Conservation (phyloP, 2,329 filamentous ascomycete genomes). For the Paramyrothecium sp. region DNA sequence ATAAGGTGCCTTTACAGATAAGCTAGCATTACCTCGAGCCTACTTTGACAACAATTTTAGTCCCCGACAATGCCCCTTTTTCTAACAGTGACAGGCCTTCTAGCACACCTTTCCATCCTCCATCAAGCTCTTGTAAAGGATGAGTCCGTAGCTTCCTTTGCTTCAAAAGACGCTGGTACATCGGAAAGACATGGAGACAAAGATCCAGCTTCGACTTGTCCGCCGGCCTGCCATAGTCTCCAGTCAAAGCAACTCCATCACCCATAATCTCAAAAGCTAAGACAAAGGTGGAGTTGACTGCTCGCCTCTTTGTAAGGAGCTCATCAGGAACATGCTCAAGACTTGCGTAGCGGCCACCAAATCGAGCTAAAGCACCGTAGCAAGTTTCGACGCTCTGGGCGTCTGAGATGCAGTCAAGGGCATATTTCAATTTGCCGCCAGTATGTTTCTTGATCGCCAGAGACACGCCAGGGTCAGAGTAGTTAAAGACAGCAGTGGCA, state of each 20-base stretch:
- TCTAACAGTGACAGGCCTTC: not conserved
- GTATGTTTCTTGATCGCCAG: conserved; percentile 18
- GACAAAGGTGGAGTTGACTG: not conserved
- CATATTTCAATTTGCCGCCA: conserved; percentile 20
- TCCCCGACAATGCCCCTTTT: too few relatives aligned
- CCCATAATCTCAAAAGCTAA: not conserved
- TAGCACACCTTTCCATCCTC: not conserved
- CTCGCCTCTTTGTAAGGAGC: not conserved
- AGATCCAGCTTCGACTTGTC: not conserved
- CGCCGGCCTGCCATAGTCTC: not conserved
- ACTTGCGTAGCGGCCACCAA: conserved; percentile 9
- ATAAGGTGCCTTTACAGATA: too few relatives aligned
- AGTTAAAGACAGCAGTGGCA: conserved; percentile 41
- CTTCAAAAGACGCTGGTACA: not conserved
- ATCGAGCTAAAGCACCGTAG: conserved; percentile 32
- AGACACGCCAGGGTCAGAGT: conserved; percentile 22
- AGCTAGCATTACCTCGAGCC: too few relatives aligned
- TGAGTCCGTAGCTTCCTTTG: not conserved
- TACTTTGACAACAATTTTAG: too few relatives aligned
- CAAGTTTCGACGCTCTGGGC: conserved; percentile 27
- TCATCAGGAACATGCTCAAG: conserved; percentile 1
- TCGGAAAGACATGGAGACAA: not conserved
- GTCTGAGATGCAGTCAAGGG: conserved; percentile 33
- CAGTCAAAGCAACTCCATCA: not conserved
- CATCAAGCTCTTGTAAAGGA: not conserved